A percentile compares a stretch with the other conserved stretches of the same genome.
Evolutionary conservation across 108 stramenopile genomes (phyloP).

Genomic region (Conticribra weissflogii): DNA sequence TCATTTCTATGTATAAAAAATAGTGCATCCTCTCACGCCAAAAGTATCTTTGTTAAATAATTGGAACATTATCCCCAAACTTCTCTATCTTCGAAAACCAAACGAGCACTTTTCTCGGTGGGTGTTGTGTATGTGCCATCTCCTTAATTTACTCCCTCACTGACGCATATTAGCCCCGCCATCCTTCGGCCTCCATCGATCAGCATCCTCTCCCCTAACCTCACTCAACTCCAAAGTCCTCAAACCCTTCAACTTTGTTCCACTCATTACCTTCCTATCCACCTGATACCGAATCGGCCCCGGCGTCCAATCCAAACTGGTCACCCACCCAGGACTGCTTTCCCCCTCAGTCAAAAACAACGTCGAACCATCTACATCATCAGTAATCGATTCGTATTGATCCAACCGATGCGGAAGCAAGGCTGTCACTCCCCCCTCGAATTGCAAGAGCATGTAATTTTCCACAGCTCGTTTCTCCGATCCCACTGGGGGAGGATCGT

Average conservation of each 20-base stretch:
- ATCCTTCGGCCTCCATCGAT: slow-evolving; percentile 79
- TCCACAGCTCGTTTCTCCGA: slow-evolving; percentile 61
- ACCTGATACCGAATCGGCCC: slow-evolving; percentile 83
- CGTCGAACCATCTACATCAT: slow-evolving; percentile 5
- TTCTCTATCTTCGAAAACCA: too few relatives aligned
- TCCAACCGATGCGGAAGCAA: slow-evolving; percentile 78
- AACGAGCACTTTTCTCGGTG: too few relatives aligned
- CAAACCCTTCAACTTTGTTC: slow-evolving; percentile 67
- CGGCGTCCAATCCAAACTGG: slow-evolving; percentile 87
- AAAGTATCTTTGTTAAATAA: too few relatives aligned
- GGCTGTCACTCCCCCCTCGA: slow-evolving; percentile 83
- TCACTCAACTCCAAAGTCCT: slow-evolving; percentile 85
- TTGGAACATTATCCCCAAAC: too few relatives aligned
- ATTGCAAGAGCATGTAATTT: slow-evolving; percentile 76
- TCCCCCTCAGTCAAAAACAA: not conserved
- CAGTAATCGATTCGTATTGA: slow-evolving; percentile 52
- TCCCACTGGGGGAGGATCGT: slow-evolving; percentile 88
- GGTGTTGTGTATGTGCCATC: too few relatives aligned
- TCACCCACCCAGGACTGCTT: slow-evolving; percentile 68
- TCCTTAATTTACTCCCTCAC: slow-evolving; percentile 31
- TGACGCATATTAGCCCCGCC: slow-evolving; percentile 78
- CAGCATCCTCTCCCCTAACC: slow-evolving; percentile 78
- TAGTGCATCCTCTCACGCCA: too few relatives aligned
- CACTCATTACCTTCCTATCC: slow-evolving; percentile 78
- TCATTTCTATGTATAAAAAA: too few relatives aligned